Evolutionary conservation across 108 stramenopile genomes (phyloP).

Genomic region (Cyclotella cryptica): DNA sequence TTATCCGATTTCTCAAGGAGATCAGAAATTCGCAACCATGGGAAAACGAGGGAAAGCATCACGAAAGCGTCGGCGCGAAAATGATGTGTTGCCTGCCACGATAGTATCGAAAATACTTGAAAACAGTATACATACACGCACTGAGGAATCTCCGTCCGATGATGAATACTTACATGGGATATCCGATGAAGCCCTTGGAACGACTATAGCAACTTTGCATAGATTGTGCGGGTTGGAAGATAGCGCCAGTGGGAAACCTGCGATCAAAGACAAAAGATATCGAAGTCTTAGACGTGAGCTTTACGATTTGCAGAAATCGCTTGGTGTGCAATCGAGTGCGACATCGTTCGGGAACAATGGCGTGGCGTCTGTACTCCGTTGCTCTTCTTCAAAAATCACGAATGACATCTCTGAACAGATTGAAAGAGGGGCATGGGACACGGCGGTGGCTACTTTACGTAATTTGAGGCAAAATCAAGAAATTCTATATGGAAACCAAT

Average conservation of each 20-base stretch:
- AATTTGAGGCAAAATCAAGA: slow-evolving; percentile 11
- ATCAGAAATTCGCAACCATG: background rate
- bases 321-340: background rate
- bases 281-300: slow-evolving; percentile 20
- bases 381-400: slow-evolving; percentile 24
- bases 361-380: background rate
- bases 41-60: slow-evolving; percentile 22
- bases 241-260: slow-evolving; percentile 1
- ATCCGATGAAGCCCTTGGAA: slow-evolving; percentile 21
- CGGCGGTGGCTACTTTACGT: slow-evolving; percentile 15
- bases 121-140: background rate
- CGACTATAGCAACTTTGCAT: slow-evolving; percentile 28
- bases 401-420: slow-evolving; percentile 30
- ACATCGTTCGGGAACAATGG: background rate
- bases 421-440: slow-evolving; percentile 28
- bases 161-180: slow-evolving; percentile 6
- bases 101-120: slow-evolving; percentile 5
- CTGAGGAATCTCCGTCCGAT: background rate
- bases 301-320: slow-evolving; percentile 19
- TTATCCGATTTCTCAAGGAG: no score
- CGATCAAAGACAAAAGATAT: slow-evolving; percentile 36
- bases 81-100: background rate
- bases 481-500: background rate
- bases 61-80: slow-evolving; percentile 19
- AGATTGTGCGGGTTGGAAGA: slow-evolving; percentile 18